phyloP scores from a whole-genome alignment of 345 rosid species.

The Eucalyptus viminalis region DNA sequence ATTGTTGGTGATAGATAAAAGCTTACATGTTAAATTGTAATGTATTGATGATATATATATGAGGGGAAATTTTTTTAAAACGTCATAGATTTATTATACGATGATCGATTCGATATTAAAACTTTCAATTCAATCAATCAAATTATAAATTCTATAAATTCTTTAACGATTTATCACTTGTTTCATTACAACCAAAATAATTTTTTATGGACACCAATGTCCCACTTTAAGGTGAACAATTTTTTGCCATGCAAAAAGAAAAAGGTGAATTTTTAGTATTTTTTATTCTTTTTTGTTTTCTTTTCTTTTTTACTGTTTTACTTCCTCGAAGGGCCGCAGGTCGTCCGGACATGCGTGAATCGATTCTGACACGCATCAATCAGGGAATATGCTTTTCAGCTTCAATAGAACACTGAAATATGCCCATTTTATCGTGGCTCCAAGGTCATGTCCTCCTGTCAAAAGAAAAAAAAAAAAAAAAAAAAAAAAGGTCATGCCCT shows the following conservation, averaged over 20 bases:
- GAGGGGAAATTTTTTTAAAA: background rate
- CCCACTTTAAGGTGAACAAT: background rate
- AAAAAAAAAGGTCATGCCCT: background rate
- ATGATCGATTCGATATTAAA: accelerated
- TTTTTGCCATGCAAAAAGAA: background rate
- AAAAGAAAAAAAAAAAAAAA: too few relatives aligned
- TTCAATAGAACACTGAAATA: background rate
- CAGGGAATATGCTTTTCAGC: background rate
- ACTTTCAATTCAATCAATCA: accelerated
- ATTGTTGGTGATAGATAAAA: background rate
- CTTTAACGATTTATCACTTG: background rate
- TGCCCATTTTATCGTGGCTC: background rate
- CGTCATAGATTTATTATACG: accelerated
- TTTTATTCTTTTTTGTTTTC: background rate
- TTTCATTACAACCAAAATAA: background rate
- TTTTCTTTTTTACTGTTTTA: too few relatives aligned
- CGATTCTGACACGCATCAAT: background rate
- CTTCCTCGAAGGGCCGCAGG: background rate
- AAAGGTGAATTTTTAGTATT: background rate
- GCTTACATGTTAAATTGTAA: background rate
- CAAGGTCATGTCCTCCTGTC: background rate
- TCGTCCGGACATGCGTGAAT: background rate
- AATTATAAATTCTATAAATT: accelerated
- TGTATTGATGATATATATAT: background rate
- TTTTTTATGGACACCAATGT: too few relatives aligned